A percentile compares a stretch with the other conserved stretches of the same genome.
These are phyloP conservation scores for Fusarium ramigenum DNA, from an alignment of 2,329 filamentous ascomycete genomes.

Conservation along the genomic window DNA sequence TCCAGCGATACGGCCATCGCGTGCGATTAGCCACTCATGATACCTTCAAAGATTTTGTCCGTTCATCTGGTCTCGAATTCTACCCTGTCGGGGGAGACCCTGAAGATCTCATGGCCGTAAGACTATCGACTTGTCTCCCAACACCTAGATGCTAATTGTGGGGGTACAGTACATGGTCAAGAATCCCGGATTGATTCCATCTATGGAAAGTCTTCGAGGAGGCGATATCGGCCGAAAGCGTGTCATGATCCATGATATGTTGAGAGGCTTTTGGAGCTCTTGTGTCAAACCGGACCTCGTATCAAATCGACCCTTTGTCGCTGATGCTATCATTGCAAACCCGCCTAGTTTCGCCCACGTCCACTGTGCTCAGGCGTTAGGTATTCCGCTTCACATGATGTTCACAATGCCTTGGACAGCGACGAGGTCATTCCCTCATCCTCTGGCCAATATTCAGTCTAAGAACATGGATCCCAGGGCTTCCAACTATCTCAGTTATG, in stretches of 20 bases:
- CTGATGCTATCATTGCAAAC: slow-evolving; percentile 84
- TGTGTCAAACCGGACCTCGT: not conserved
- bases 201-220: not conserved
- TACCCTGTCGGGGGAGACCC: slow-evolving; percentile 25
- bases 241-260: not conserved
- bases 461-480: slow-evolving; percentile 65
- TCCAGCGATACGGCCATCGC: slow-evolving; percentile 19
- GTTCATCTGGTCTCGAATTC: not conserved
- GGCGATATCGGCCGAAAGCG: not conserved
- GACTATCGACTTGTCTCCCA: rapidly evolving
- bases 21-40: slow-evolving; percentile 24
- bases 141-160: rapidly evolving
- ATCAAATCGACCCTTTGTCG: slow-evolving; percentile 61
- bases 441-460: slow-evolving; percentile 74
- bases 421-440: slow-evolving; percentile 78
- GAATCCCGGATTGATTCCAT: not conserved
- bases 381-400: slow-evolving; percentile 83
- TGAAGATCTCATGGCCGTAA: slow-evolving; percentile 17
- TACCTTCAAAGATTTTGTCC: slow-evolving; percentile 7
- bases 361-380: slow-evolving; percentile 80
- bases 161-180: not conserved
- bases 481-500: slow-evolving; percentile 82
- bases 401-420: slow-evolving; percentile 88
- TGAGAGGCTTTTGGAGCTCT: not conserved
- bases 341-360: slow-evolving; percentile 81